Base-by-base conservation (phyloP, 2,329 filamentous ascomycete species). In the Chaetomium sp. region DNA sequence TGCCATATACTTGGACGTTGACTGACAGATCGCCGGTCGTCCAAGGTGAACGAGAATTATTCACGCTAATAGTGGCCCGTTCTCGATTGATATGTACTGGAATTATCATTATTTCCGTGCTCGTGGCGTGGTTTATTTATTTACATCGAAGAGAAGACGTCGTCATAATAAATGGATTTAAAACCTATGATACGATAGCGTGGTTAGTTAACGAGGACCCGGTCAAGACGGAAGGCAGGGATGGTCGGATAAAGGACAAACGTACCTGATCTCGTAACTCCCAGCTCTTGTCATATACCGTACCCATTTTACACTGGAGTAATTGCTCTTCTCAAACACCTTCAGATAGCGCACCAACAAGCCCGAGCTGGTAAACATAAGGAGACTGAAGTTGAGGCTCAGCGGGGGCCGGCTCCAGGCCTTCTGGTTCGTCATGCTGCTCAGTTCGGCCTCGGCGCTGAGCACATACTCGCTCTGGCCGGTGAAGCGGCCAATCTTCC, bases 291-390 rank as follows among this genome's bases (percentile, higher is more conserved):
- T 99, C 94, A 99, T 97, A 73, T 99, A 99, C 65, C 94, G 79
- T 65, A 99, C 94, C 94, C 94, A 99, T 73, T 99, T 99, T 49
- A 99, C 94, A 68, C 91, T 96, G 60, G 89, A 95, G 71, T 99
- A 99, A 72, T 97, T 97, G 72, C 84, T 94, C 84, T 99, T 99
- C 76, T 99, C 94, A 75, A 99, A 99, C 1, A 99, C 94, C 75
- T 99, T 99, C 56, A 99, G 74, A 71, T 99, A 99, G 49, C 95
- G 79, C 55, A 99, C 94, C 61, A 99, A 70, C 68, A 99, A 70
- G 0, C 94, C 94, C 0, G 88, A 95, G 69, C 90, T 96, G 19
- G 94, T 99, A 69, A 99, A 99, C 95, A 99, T 99, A 66, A 99
- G 79, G 66, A 99, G 73, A 61, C 88, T 94, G 68, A 99, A 99